A percentile compares a stretch with the other conserved stretches of the same genome.
phyloP scores from a whole-genome alignment of 192 early-diverging fungal genomes.

The Umbelopsis isabellina region DNA sequence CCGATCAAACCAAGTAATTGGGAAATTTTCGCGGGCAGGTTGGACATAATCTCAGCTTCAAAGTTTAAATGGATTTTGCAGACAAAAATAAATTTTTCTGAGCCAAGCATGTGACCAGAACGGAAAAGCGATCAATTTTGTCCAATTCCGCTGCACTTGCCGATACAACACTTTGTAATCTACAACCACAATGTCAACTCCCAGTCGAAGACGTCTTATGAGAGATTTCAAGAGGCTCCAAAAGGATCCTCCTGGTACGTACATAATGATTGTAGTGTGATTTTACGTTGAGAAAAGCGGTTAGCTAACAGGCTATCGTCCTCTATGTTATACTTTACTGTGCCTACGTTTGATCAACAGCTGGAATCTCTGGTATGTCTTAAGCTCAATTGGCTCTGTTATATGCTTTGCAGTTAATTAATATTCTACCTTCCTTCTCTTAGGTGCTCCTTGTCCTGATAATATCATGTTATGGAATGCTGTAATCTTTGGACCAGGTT shows the following conservation, averaged over 20 bases:
- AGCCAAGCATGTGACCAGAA: neutral
- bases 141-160: neutral
- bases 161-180: neutral
- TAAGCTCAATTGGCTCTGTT: neutral
- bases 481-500: constrained; percentile 95
- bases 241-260: constrained; percentile 83
- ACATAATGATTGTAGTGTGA: neutral
- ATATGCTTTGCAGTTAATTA: no score
- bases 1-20: neutral
- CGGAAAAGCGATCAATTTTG: neutral
- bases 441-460: constrained; percentile 91
- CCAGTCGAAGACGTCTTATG: constrained; percentile 93
- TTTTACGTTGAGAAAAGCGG: no score
- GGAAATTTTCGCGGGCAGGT: neutral
- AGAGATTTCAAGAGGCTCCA: constrained; percentile 96
- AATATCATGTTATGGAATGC: constrained; percentile 99
- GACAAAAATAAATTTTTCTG: no score
- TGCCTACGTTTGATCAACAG: constrained; percentile 18
- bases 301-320: no score
- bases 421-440: constrained; percentile 35
- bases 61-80: no score
- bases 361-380: constrained; percentile 40
- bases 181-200: constrained; percentile 79
- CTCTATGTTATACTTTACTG: neutral
- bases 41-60: no score